Evolutionary conservation across 2,329 filamentous ascomycete species (phyloP).

Genomic region (Hysterium pulicare): DNA sequence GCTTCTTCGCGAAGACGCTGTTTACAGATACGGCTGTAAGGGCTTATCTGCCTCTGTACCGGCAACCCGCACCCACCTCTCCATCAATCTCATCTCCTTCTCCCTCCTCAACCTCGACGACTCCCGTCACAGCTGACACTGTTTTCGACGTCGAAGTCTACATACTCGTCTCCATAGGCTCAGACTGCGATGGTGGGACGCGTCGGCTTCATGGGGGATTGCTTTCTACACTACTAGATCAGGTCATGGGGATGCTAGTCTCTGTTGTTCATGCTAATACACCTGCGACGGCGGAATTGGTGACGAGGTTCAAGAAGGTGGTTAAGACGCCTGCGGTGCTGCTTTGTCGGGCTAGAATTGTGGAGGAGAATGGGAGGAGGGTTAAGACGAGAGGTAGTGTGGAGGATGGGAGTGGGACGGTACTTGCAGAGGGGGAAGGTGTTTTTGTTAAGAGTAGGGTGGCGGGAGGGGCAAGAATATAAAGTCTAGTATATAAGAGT

Average conservation of each 20-base stretch:
- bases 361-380: constrained; percentile 21
- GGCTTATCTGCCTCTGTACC: constrained; percentile 21
- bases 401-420: constrained; percentile 21
- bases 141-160: constrained; percentile 17
- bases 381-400: constrained; percentile 19
- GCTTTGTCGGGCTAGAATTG: constrained; percentile 16
- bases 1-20: constrained; percentile 20
- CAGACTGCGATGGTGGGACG: constrained; percentile 19
- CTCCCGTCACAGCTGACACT: not conserved
- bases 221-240: constrained; percentile 22
- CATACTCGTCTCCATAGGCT: constrained; percentile 18
- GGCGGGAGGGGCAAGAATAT: no score
- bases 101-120: not conserved
- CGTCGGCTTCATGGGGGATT: constrained; percentile 25
- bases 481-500: no score
- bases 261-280: constrained; percentile 12
- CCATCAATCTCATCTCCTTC: not conserved
- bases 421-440: no score
- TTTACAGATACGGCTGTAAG: constrained; percentile 22
- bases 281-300: constrained; percentile 20
- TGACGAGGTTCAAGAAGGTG: constrained; percentile 21
- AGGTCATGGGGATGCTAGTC: constrained; percentile 23
- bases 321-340: constrained; percentile 21
- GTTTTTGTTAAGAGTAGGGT: no score
- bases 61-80: constrained; percentile 5